Conservation (phyloP, 2,329 filamentous ascomycete genomes). For the Clonostachys byssicola region DNA sequence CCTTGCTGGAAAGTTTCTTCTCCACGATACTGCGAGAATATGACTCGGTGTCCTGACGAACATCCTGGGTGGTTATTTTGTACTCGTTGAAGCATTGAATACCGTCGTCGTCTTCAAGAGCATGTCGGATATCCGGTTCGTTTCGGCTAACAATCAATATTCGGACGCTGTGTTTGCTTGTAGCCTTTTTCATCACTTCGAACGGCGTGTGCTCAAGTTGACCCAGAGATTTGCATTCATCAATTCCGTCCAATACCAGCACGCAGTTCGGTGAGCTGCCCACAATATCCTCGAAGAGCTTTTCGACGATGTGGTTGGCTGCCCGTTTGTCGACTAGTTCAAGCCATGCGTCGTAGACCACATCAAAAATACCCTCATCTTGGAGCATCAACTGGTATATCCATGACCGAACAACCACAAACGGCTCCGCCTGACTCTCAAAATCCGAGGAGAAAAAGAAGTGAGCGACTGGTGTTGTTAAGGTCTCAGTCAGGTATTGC, state of each 20-base stretch:
- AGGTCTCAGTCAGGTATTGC: constrained; percentile 7
- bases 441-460: constrained; percentile 24
- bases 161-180: constrained; percentile 7
- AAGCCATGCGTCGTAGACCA: too few relatives aligned
- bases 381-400: constrained; percentile 8
- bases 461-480: constrained; percentile 7
- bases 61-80: constrained; percentile 12
- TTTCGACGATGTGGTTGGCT: too few relatives aligned
- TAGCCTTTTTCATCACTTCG: constrained; percentile 6
- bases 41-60: constrained; percentile 10
- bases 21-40: constrained; percentile 19
- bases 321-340: too few relatives aligned
- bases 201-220: constrained; percentile 5
- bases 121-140: constrained; percentile 12
- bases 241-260: constrained; percentile 24
- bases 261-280: constrained; percentile 7
- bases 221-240: constrained; percentile 16
- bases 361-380: too few relatives aligned
- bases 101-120: constrained; percentile 1
- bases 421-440: constrained; percentile 15
- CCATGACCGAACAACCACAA: constrained; percentile 20
- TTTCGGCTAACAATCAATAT: constrained; percentile 18
- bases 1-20: constrained; percentile 17
- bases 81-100: constrained; percentile 5
- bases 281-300: constrained; percentile 9